Evolutionary conservation across 495 filamentous ascomycete genomes (phyloP).

Genomic region (Penicillium crystallinum): DNA sequence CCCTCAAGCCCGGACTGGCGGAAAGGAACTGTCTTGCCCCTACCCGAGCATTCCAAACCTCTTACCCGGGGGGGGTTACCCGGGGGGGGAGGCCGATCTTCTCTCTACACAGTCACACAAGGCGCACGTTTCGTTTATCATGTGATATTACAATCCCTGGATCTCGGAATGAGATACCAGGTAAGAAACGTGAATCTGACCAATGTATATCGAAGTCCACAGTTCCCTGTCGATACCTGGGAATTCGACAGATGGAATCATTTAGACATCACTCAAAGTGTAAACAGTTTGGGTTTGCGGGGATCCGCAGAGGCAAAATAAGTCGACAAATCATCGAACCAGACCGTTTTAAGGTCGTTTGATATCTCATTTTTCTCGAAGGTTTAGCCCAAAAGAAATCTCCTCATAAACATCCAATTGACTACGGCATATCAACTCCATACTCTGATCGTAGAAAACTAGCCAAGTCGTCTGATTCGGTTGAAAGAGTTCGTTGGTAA

Average conservation of each 20-base stretch:
- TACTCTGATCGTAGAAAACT: background rate
- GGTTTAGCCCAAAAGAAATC: background rate
- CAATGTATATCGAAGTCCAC: background rate
- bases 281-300: background rate
- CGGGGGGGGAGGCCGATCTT: conserved; percentile 11
- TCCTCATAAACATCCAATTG: background rate
- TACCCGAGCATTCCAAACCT: conserved; percentile 4
- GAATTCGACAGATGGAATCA: background rate
- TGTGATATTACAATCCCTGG: conserved; percentile 16
- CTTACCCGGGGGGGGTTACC: conserved; percentile 15
- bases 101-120: conserved; percentile 14
- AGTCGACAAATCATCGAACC: background rate
- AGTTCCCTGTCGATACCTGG: background rate
- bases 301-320: background rate
- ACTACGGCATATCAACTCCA: background rate
- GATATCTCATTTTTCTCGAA: background rate
- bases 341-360: background rate
- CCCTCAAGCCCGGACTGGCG: conserved; percentile 14
- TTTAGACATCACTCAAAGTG: background rate
- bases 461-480: conserved; percentile 8
- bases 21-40: conserved; percentile 4
- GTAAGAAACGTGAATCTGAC: background rate
- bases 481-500: conserved; percentile 5
- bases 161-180: background rate
- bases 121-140: conserved; percentile 26